Conservation (phyloP, 495 filamentous ascomycete genomes). For the Platismatia glauca region DNA sequence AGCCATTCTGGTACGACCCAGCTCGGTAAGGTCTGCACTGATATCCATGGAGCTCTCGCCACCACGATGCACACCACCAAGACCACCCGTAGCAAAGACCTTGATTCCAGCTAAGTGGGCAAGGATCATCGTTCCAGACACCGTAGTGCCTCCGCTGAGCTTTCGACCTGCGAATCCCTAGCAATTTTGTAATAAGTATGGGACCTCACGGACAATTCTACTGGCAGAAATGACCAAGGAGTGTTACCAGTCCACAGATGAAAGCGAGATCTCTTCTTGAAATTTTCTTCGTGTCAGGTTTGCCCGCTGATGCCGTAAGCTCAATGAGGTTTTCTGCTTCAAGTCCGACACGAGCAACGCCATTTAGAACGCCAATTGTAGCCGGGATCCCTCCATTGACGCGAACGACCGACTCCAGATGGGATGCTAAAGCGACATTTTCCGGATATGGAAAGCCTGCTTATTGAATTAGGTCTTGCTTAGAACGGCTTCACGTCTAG, state of each 20-base stretch:
- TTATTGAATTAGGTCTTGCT: conserved; percentile 26
- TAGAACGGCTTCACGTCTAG: too few species aligned
- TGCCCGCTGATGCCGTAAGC: conserved; percentile 56
- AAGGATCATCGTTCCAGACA: conserved; percentile 86
- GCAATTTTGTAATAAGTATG: conserved; percentile 10
- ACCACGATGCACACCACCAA: conserved; percentile 84
- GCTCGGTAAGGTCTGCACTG: conserved; percentile 79
- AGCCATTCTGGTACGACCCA: conserved; percentile 82
- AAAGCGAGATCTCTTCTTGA: conserved; percentile 81
- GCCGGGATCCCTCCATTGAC: conserved; percentile 81
- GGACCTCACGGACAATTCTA: background rate
- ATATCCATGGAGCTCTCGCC: conserved; percentile 83
- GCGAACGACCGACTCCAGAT: conserved; percentile 69
- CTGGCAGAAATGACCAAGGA: background rate
- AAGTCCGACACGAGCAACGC: conserved; percentile 73
- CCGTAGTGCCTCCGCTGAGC: conserved; percentile 83
- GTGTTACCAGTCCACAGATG: conserved; percentile 64
- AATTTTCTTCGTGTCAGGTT: conserved; percentile 61
- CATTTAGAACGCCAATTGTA: conserved; percentile 76
- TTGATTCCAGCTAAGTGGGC: conserved; percentile 81
- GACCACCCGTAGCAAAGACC: conserved; percentile 78
- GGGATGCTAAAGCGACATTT: conserved; percentile 58
- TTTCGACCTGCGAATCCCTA: conserved; percentile 55
- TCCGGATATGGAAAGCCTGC: conserved; percentile 79
- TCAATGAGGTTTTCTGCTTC: conserved; percentile 56